Evolutionary conservation across 108 stramenopile genomes (phyloP).

Genomic region (Nitzschia sp.): DNA sequence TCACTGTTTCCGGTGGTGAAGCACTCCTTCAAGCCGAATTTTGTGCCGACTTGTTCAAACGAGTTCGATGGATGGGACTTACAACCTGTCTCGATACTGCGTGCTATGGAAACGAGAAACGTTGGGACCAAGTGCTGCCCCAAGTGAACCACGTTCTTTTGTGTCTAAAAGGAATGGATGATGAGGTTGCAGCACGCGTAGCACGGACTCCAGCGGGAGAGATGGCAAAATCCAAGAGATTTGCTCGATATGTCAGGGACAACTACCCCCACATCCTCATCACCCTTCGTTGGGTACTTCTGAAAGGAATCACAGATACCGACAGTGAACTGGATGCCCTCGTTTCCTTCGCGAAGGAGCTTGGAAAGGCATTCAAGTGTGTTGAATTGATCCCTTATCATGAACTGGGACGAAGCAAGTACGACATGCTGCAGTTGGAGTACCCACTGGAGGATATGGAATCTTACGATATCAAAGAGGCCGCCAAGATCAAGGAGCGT

Average conservation of each 20-base stretch:
- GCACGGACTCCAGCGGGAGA: conserved; percentile 33
- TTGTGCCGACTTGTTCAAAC: conserved; percentile 47
- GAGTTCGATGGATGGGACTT: conserved; percentile 44
- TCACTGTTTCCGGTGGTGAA: conserved; percentile 66
- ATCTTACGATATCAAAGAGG: conserved; percentile 48
- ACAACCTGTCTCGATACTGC: conserved; percentile 69
- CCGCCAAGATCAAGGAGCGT: conserved; percentile 33
- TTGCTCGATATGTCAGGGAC: conserved; percentile 55
- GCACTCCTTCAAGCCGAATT: conserved; percentile 58
- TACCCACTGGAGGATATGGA: conserved; percentile 53
- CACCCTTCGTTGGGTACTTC: conserved; percentile 58
- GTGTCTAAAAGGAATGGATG: conserved; percentile 66
- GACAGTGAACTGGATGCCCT: conserved; percentile 51
- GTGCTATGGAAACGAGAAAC: conserved; percentile 47
- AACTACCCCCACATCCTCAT: conserved; percentile 46
- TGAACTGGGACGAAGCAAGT: conserved; percentile 58
- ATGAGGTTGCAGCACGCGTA: conserved; percentile 44
- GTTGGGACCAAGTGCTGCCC: conserved; percentile 56
- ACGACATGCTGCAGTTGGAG: conserved; percentile 30
- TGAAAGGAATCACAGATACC: conserved; percentile 60
- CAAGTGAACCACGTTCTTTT: conserved; percentile 56
- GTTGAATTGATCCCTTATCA: conserved; percentile 71
- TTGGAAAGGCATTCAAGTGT: conserved; percentile 40
- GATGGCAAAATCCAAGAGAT: conserved; percentile 45
- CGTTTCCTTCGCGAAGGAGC: conserved; percentile 52